A percentile compares a stretch with the other conserved stretches of the same genome.
phyloP scores from a whole-genome alignment of 805 yeast genomes.

The Metschnikowia kofuensis region DNA sequence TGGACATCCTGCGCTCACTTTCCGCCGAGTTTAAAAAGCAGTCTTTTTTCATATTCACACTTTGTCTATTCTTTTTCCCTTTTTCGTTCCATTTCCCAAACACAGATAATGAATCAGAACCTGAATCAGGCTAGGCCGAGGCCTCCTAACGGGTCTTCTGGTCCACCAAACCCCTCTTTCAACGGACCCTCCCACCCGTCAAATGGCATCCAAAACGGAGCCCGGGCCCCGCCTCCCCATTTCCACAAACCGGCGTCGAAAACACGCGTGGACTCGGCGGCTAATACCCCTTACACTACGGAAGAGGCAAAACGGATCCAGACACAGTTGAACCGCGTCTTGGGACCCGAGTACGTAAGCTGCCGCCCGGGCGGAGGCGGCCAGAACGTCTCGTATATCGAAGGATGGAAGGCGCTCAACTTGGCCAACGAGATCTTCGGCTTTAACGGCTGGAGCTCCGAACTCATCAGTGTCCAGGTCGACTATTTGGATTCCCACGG shows the following conservation, averaged over 20 bases:
- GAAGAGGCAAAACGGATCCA: conserved; percentile 38
- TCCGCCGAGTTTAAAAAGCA: too few species aligned
- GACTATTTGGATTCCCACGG: conserved; percentile 68
- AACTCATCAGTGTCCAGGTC: conserved; percentile 59
- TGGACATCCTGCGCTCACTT: too few species aligned
- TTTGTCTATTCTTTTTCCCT: not conserved
- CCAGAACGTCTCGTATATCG: conserved; percentile 65
- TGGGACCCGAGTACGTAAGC: conserved; percentile 79
- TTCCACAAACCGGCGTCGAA: conserved; percentile 4
- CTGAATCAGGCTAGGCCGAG: not conserved
- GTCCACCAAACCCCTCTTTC: not conserved
- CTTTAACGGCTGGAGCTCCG: conserved; percentile 80
- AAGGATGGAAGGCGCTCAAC: conserved; percentile 81
- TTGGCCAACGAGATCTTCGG: conserved; percentile 82
- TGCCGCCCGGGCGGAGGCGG: conserved; percentile 76
- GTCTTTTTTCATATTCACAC: too few species aligned
- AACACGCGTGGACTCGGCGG: not conserved
- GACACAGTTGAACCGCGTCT: conserved; percentile 30
- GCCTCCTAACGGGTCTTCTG: not conserved
- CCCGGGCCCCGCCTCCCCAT: not conserved
- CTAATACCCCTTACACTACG: conserved; percentile 27
- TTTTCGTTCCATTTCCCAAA: not conserved
- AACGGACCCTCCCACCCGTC: not conserved
- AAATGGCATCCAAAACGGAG: not conserved
- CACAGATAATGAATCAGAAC: not conserved